These are phyloP conservation scores for Fusarium concolor DNA, from an alignment of 2,329 filamentous ascomycete genomes.

Conservation along the genomic window DNA sequence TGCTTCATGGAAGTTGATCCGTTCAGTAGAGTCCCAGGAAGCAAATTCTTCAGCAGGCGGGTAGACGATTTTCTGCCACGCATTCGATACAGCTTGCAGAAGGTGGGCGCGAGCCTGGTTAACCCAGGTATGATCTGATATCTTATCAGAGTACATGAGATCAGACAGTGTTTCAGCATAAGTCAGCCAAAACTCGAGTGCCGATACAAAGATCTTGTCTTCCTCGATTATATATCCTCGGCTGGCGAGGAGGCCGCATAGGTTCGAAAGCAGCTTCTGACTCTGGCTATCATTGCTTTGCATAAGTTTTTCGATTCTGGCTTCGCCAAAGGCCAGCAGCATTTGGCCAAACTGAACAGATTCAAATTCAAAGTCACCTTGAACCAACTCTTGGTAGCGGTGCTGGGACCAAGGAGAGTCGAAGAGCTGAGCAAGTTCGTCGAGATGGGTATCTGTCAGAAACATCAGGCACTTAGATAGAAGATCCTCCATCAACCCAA, in stretches of 20 bases:
- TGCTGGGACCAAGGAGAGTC: slow-evolving; percentile 68
- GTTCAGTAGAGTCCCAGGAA: slow-evolving; percentile 77
- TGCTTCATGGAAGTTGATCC: slow-evolving; percentile 75
- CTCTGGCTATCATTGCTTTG: slow-evolving; percentile 62
- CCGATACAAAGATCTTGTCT: slow-evolving; percentile 78
- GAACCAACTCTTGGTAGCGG: slow-evolving; percentile 65
- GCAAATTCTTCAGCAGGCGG: slow-evolving; percentile 68
- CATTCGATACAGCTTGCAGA: slow-evolving; percentile 72
- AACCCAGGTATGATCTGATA: slow-evolving; percentile 65
- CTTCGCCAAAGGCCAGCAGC: slow-evolving; percentile 76
- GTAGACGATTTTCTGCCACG: slow-evolving; percentile 77
- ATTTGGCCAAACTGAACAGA: slow-evolving; percentile 74
- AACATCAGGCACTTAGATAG: slow-evolving; percentile 74
- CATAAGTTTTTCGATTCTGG: slow-evolving; percentile 70
- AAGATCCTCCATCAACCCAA: slow-evolving; percentile 74
- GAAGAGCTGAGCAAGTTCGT: slow-evolving; percentile 68
- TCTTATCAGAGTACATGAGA: slow-evolving; percentile 63
- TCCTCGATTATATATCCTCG: slow-evolving; percentile 76
- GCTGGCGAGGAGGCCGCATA: slow-evolving; percentile 74
- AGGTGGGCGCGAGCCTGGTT: slow-evolving; percentile 68
- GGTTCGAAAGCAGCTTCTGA: slow-evolving; percentile 64
- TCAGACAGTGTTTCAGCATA: slow-evolving; percentile 78
- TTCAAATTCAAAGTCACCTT: slow-evolving; percentile 73
- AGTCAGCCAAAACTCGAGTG: slow-evolving; percentile 84
- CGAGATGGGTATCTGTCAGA: slow-evolving; percentile 68